phyloP scores from a whole-genome alignment of 257 asterid genomes.

The Solanum sitiens region DNA sequence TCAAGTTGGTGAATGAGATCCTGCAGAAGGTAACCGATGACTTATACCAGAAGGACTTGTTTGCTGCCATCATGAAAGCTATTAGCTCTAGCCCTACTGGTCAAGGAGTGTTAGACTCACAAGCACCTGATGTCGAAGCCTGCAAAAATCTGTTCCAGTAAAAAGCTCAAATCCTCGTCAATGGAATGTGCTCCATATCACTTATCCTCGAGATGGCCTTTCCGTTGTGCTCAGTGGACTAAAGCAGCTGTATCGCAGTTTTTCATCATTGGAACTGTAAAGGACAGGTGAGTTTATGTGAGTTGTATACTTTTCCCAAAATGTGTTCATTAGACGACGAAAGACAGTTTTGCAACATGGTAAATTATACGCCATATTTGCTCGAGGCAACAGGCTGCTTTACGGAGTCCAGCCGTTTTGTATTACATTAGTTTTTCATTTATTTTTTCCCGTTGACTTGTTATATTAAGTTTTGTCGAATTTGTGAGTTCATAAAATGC shows the following conservation, averaged over 20 bases:
- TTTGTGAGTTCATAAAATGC: constrained; percentile 38
- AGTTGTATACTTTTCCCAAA: constrained; percentile 35
- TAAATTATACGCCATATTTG: constrained; percentile 22
- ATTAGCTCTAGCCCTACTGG: constrained; percentile 40
- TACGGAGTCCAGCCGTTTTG: neutral
- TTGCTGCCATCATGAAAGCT: constrained; percentile 21
- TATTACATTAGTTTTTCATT: constrained; percentile 39
- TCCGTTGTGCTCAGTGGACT: neutral
- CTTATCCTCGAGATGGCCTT: neutral
- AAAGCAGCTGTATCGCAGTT: neutral
- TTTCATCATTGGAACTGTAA: neutral
- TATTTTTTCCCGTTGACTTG: constrained; percentile 10
- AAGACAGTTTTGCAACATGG: constrained; percentile 23
- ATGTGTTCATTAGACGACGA: neutral
- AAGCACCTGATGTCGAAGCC: constrained; percentile 51
- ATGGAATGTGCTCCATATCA: constrained; percentile 1
- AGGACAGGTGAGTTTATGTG: constrained; percentile 15
- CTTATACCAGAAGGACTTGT: constrained; percentile 45
- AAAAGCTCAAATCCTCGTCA: constrained; percentile 7
- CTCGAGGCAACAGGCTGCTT: constrained; percentile 17
- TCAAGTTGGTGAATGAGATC: constrained; percentile 51
- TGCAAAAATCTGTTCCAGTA: constrained; percentile 48
- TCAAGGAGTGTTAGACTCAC: constrained; percentile 46
- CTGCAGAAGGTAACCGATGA: constrained; percentile 46
- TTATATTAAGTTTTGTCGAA: constrained; percentile 25